A percentile compares a stretch with the other conserved stretches of the same genome.
These are phyloP conservation scores for Xerocomellus chrysenteron DNA, from an alignment of 768 basidiomycete species.

Conservation along the genomic window DNA sequence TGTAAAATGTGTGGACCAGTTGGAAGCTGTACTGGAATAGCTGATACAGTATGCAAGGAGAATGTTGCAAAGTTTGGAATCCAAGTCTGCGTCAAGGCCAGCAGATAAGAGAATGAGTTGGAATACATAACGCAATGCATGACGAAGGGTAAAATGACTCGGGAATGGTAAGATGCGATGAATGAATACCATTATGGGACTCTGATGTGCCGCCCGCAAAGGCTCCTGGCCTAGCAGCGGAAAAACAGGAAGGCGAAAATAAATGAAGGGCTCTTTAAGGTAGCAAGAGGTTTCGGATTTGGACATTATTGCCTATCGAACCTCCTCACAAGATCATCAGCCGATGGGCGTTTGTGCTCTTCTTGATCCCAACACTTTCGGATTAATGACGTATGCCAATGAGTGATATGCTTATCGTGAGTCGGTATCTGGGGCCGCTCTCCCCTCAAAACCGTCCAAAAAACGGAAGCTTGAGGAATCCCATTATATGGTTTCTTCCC, in stretches of 20 bases:
- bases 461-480: neutral
- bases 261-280: no score
- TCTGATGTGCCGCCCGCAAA: neutral
- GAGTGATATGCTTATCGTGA: neutral
- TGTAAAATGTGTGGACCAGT: neutral
- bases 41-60: neutral
- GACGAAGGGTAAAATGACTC: neutral
- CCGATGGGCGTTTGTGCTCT: conserved; percentile 18
- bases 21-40: neutral
- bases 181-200: neutral
- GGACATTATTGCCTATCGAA: neutral
- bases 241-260: neutral
- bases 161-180: neutral
- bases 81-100: neutral
- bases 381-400: conserved; percentile 7
- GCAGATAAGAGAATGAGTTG: neutral
- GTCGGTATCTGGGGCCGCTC: conserved; percentile 13
- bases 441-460: neutral
- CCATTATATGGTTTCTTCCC: conserved; percentile 21
- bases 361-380: conserved; percentile 17
- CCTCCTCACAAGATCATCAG: conserved; percentile 3
- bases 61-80: neutral
- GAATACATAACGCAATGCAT: neutral
- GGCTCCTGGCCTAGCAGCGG: neutral
- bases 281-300: neutral